phyloP scores from a whole-genome alignment of 2,329 filamentous ascomycete genomes.

The Emmonsia crescens region DNA sequence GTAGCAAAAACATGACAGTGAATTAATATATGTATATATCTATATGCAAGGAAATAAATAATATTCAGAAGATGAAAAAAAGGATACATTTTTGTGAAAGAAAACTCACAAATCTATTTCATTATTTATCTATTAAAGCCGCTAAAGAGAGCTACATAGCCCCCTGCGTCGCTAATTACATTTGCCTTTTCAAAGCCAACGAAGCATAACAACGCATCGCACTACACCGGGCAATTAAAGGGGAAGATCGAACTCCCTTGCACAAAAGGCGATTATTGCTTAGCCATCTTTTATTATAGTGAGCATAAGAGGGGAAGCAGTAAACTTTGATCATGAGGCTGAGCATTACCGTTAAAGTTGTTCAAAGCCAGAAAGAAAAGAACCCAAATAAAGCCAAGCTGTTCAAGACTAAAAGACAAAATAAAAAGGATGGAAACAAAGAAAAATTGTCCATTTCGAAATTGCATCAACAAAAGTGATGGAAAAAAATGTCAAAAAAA shows the following conservation, averaged over 20 bases:
- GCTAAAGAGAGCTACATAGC: not conserved
- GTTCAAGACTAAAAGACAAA: not conserved
- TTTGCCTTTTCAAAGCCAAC: not conserved
- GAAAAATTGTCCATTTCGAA: not conserved
- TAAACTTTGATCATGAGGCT: not conserved
- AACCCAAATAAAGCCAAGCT: too few relatives aligned
- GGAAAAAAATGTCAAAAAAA: not conserved
- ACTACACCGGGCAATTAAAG: not conserved
- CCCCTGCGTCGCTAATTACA: not conserved
- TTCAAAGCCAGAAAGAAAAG: not conserved
- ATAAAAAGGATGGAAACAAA: too few relatives aligned
- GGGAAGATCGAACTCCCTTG: not conserved
- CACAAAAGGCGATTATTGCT: not conserved
- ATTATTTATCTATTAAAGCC: not conserved
- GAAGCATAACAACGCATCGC: not conserved
- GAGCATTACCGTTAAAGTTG: not conserved
- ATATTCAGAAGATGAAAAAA: not conserved
- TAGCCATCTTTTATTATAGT: not conserved
- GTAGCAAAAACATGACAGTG: not conserved
- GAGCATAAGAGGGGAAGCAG: not conserved
- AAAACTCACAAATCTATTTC: not conserved
- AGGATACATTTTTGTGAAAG: not conserved
- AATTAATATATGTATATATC: not conserved
- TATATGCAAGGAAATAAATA: not conserved
- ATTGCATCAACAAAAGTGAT: not conserved